Evolutionary conservation across 306 rosid genomes (phyloP), one percentile per base, ranked within the genome.

Genomic region (Acacia acuminata): DNA sequence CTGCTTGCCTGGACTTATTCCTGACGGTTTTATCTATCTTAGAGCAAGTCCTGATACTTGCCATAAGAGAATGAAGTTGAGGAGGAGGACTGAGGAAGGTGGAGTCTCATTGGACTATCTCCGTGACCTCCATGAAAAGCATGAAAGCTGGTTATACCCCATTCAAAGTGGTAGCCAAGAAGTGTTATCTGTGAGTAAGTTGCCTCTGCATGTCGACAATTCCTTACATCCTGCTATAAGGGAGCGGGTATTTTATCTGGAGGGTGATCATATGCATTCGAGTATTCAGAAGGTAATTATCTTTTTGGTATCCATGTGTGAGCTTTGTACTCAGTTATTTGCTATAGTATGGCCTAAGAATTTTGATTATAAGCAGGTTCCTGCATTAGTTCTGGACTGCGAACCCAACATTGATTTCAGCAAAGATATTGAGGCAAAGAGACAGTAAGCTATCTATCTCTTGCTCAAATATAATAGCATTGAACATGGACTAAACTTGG

Each of bases 11-110:
- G 98, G 98, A 73, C 98, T 95, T 66, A 83, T 95, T 76, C 98
- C 98, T 30, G 98, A 95, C 66, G 98, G 89, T 78, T 95, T 95
- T 85, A 95, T 95, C 88, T 95, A 95, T 89, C 96, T 95, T 73
- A 90, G 98, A 89, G 98, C 98, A 81, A 95, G 96, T 85, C 98
- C 98, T 69, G 98, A 95, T 84, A 95, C 98, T 84, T 95, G 98
- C 79, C 97, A 93, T 81, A 82, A 93, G 85, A 90, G 98, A 88
- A 92, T 95, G 98, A 85, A 86, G 91, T 88, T 88, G 44, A 87
- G 98, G 75, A 91, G 87, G 83, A 92, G 98, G 82, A 24, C 79
- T 65, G 98, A 95, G 84, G 98, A 95, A 88, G 98, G 97, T 71
- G 97, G 97, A 77, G 96, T 95, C 68, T 65, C 87, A 78, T 86